Evolutionary conservation across 257 asterid species (phyloP), one percentile per base, ranked within the genome.

Genomic region (Lavandula angustifolia): DNA sequence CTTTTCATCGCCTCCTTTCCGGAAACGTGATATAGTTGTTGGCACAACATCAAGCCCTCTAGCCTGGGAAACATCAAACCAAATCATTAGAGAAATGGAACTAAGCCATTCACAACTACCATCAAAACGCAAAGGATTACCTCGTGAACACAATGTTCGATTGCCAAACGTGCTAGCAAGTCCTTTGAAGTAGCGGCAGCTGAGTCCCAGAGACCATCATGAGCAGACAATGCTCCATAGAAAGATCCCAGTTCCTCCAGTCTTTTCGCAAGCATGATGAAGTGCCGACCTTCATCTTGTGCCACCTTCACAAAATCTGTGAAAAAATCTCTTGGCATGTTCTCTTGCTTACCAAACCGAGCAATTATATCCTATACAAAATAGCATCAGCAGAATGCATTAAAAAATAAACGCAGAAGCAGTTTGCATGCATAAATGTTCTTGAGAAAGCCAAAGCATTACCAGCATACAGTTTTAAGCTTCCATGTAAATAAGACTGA

Each of bases 141-240:
- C 98, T 92, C 98, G 40, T 92, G 98, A 73, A 92, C 98, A 49
- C 98, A 92, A 35, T 89, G 98, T 46, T 92, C 98, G 53, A 92
- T 73, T 47, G 97, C 95, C 72, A 92, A 70, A 38, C 98, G 96
- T 41, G 96, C 88, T 76, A 79, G 64, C 76, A 92, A 56, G 74
- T 89, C 92, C 57, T 82, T 80, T 7, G 97, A 87, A 70, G 98
- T 92, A 57, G 91, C 89, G 58, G 64, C 77, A 16, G 98, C 98
- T 10, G 98, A 92, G 76, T 89, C 98, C 98, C 98, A 92, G 51
- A 92, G 91, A 54, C 98, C 98, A 66, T 92, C 98, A 63, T 92
- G 98, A 66, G 96, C 97, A 32, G 97, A 87, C 32, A 92, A 79
- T 22, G 96, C 98, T 72, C 98, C 97, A 60, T 92, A 92, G 81